Percentiles rank a stretch among this genome's conserved stretches.
phyloP scores from a whole-genome alignment of 2,329 filamentous ascomycete genomes.

The Moelleriella libera region DNA sequence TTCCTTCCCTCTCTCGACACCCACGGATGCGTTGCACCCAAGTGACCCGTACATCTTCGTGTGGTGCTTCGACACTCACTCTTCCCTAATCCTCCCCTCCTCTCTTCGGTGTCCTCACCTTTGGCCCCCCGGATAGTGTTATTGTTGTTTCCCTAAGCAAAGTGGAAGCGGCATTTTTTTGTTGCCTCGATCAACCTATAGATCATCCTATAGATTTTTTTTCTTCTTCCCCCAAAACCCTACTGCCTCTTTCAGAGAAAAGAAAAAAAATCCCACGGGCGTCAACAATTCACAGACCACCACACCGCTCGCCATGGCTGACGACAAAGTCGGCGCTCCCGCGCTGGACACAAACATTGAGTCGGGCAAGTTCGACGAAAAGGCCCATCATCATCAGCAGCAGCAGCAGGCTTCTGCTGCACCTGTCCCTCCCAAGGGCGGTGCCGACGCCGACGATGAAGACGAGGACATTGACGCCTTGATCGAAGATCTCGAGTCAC shows the following conservation, averaged over 20 bases:
- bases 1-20: constrained; percentile 24
- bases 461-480: constrained; percentile 77
- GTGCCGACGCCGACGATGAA: constrained; percentile 44
- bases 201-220: not conserved
- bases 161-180: not conserved
- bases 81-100: constrained; percentile 6
- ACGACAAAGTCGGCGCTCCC: constrained; percentile 36
- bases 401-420: constrained; percentile 12
- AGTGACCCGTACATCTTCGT: constrained; percentile 31
- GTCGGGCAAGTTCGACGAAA: constrained; percentile 52
- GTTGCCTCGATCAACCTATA: constrained; percentile 1
- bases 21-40: constrained; percentile 34
- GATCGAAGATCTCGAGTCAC: constrained; percentile 75
- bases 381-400: constrained; percentile 21
- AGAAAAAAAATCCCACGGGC: constrained; percentile 1
- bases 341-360: constrained; percentile 51
- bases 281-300: not conserved
- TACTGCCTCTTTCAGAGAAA: not conserved
- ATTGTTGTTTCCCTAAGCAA: constrained; percentile 1
- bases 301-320: constrained; percentile 23
- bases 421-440: constrained; percentile 19
- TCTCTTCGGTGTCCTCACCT: constrained; percentile 1
- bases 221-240: too few species aligned
- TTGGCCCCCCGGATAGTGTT: constrained; percentile 3
- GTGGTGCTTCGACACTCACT: constrained; percentile 27